phyloP scores from a whole-genome alignment of 345 rosid species.

The Sapria himalayana region DNA sequence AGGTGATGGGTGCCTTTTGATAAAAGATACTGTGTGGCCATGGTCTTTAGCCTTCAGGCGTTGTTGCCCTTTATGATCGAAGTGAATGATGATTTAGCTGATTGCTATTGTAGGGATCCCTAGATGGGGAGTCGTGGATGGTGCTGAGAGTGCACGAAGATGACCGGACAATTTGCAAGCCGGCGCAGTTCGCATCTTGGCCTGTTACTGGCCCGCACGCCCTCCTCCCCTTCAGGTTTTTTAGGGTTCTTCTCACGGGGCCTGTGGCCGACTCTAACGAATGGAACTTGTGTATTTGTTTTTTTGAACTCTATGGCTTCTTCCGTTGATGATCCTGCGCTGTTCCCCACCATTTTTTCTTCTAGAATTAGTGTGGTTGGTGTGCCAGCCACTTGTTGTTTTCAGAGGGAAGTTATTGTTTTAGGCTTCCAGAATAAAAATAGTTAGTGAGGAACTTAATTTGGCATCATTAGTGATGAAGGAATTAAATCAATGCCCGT shows the following conservation, averaged over 20 bases:
- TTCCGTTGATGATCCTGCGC: constrained; percentile 37
- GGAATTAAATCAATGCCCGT: too few species aligned
- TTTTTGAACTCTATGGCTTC: constrained; percentile 78
- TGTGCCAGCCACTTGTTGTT: too few species aligned
- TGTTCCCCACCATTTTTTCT: too few species aligned
- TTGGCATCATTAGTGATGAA: too few species aligned
- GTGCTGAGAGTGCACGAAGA: constrained; percentile 54
- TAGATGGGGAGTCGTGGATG: constrained; percentile 60
- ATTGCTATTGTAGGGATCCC: constrained; percentile 43
- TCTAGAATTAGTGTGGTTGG: too few species aligned
- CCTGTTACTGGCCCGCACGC: constrained; percentile 46
- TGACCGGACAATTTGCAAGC: constrained; percentile 60
- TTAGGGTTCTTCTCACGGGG: constrained; percentile 48
- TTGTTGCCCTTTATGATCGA: too few species aligned
- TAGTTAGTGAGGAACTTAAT: too few species aligned
- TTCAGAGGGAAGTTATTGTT: too few species aligned
- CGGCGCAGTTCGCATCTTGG: constrained; percentile 80
- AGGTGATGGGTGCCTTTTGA: constrained; percentile 28
- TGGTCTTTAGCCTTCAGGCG: too few species aligned
- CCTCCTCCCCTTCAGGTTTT: constrained; percentile 58
- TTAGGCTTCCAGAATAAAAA: too few species aligned
- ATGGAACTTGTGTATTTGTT: constrained; percentile 77
- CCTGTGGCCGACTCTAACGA: constrained; percentile 57
- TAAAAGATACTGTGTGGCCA: too few species aligned
- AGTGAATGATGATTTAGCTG: too few species aligned